Percentiles rank a stretch among this genome's conserved stretches.
Conservation (phyloP, 1,284 basidiomycete species). For the Trametes versicolor region DNA sequence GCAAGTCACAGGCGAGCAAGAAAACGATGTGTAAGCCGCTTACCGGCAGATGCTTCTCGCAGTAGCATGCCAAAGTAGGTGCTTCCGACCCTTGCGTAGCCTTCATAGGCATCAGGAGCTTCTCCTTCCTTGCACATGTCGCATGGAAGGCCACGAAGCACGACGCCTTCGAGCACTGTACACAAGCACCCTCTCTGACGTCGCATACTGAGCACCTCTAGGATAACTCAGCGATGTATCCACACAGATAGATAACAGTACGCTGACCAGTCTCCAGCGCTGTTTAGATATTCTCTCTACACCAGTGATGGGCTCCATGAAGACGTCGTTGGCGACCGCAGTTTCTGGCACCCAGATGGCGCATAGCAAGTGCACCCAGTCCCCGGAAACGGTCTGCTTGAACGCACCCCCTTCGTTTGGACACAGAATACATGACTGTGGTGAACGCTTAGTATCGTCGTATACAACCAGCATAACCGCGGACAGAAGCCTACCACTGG, state of each 20-base stretch:
- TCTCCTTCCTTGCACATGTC: slow-evolving; percentile 92
- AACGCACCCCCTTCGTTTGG: slow-evolving; percentile 98
- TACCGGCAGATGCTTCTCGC: slow-evolving; percentile 91
- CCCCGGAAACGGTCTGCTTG: slow-evolving; percentile 94
- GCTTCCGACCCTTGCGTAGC: slow-evolving; percentile 78
- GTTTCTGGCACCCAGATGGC: slow-evolving; percentile 99
- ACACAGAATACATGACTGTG: slow-evolving; percentile 90
- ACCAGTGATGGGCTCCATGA: slow-evolving; percentile 98
- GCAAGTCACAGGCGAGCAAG: background rate
- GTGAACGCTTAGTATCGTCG: slow-evolving; percentile 4
- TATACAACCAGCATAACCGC: background rate
- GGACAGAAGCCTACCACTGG: slow-evolving; percentile 73
- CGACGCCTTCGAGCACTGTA: slow-evolving; percentile 93
- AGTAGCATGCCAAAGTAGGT: slow-evolving; percentile 79
- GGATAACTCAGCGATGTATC: slow-evolving; percentile 11
- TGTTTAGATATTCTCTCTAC: slow-evolving; percentile 90
- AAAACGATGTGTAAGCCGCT: slow-evolving; percentile 21
- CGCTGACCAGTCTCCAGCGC: slow-evolving; percentile 91
- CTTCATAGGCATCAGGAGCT: slow-evolving; percentile 89
- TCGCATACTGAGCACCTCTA: slow-evolving; percentile 91
- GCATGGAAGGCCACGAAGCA: slow-evolving; percentile 97
- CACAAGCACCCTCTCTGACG: slow-evolving; percentile 88
- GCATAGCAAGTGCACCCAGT: slow-evolving; percentile 97
- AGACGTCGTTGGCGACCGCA: slow-evolving; percentile 92
- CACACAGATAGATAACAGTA: slow-evolving; percentile 1